These are phyloP conservation scores for Aspergillus clavatus DNA, from an alignment of 2,329 filamentous ascomycete genomes.

Conservation along the genomic window DNA sequence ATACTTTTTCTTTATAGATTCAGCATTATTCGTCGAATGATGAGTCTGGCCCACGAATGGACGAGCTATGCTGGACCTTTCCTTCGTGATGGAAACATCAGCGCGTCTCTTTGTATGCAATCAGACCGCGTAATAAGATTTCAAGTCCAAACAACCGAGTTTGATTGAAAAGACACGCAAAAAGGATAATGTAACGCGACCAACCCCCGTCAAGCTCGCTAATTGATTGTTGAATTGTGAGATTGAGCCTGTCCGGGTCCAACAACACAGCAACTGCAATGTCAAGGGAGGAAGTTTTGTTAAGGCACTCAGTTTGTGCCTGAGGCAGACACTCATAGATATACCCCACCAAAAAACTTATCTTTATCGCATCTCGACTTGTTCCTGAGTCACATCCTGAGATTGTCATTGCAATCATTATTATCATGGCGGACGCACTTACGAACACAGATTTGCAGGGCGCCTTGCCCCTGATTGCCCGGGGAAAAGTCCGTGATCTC, in stretches of 20 bases:
- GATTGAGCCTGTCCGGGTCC: neutral
- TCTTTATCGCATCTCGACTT: neutral
- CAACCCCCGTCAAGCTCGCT: neutral
- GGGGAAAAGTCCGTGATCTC: constrained; percentile 75
- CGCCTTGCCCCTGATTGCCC: constrained; percentile 49
- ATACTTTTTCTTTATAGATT: neutral
- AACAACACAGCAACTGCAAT: neutral
- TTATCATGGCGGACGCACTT: constrained; percentile 25
- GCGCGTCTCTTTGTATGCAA: neutral
- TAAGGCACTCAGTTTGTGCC: neutral
- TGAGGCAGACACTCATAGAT: neutral
- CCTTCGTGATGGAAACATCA: neutral
- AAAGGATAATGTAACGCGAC: neutral
- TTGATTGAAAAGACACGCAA: neutral
- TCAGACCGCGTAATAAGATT: neutral
- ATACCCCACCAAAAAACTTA: constrained; percentile 8
- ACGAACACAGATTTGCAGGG: constrained; percentile 42
- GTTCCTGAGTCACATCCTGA: neutral
- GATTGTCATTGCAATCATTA: neutral
- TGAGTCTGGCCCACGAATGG: neutral
- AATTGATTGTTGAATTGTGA: neutral
- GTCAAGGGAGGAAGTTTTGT: neutral
- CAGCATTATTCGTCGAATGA: neutral
- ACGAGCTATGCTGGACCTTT: neutral
- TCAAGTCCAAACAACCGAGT: neutral